Evolutionary conservation across 495 filamentous ascomycete genomes (phyloP).

Genomic region (Penicillium salamii): DNA sequence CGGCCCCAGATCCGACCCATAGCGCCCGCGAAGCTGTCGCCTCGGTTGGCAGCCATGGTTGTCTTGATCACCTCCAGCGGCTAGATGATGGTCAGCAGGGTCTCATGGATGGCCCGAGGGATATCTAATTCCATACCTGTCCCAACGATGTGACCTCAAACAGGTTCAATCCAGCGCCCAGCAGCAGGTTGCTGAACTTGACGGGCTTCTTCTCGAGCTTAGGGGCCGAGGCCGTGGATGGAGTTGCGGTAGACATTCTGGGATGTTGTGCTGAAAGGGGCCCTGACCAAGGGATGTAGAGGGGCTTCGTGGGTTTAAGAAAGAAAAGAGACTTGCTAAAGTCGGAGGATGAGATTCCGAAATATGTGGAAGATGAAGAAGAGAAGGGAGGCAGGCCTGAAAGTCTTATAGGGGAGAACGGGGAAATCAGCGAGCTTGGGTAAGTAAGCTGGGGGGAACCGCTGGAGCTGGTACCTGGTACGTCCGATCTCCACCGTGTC

Average conservation of each 20-base stretch:
- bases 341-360: slow-evolving; percentile 4
- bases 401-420: slow-evolving; percentile 20
- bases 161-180: slow-evolving; percentile 95
- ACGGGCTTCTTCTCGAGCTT: slow-evolving; percentile 97
- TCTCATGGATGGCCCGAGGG: not conserved
- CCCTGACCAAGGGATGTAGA: slow-evolving; percentile 88
- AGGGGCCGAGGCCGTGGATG: slow-evolving; percentile 45
- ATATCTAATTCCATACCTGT: slow-evolving; percentile 54
- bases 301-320: slow-evolving; percentile 70
- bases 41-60: slow-evolving; percentile 95
- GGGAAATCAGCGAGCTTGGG: slow-evolving; percentile 8
- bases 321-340: slow-evolving; percentile 10
- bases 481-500: slow-evolving; percentile 11
- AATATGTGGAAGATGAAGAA: slow-evolving; percentile 12
- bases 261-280: slow-evolving; percentile 54
- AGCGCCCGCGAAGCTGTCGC: slow-evolving; percentile 79
- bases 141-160: slow-evolving; percentile 92
- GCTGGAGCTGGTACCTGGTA: slow-evolving; percentile 6
- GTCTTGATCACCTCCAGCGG: slow-evolving; percentile 99
- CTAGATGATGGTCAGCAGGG: slow-evolving; percentile 45
- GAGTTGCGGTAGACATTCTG: slow-evolving; percentile 51
- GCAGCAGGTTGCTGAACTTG: slow-evolving; percentile 98
- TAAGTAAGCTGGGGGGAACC: slow-evolving; percentile 11
- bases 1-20: slow-evolving; percentile 86
- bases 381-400: slow-evolving; percentile 8